Evolutionary conservation across 2,329 filamentous ascomycete species (phyloP), one percentile per base, ranked within the genome.

Genomic region (Macrophomina tecta): DNA sequence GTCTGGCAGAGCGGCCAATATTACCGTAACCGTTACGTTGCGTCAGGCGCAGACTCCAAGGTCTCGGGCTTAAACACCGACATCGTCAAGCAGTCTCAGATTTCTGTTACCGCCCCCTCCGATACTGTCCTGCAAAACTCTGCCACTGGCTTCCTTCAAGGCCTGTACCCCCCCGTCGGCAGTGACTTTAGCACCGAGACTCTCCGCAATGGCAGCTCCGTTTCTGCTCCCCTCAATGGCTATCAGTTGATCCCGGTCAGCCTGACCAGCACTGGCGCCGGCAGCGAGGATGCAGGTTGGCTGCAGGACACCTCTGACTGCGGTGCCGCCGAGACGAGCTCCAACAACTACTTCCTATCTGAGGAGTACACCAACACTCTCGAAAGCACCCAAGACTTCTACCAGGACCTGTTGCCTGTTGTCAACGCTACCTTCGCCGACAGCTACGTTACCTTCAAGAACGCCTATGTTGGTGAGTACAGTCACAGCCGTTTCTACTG

Each of bases 191-290:
- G 84, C 9, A 79, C 83, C 42, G 84, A 91, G 79, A 87, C 82
- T 2, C 85, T 97, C 48, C 87, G 87, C 72, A 93, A 97, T 77
- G 90, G 90, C 60, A 86, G 86, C 28, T 82, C 79, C 4, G 82
- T 94, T 12, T 81, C 87, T 67, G 82, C 88, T 1, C 93, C 94
- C 0, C 80, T 97, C 74, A 83, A 87, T 68, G 93, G 93, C 32
- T 97, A 93, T 76, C 94, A 97, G 79, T 87, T 95, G 69, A 90
- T 97, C 71, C 91, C 92, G 18, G 83, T 97, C 65, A 86, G 89
- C 68, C 81, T 86, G 3, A 83, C 91, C 34, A 77, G 82, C 2
- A 83, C 82, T 2, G 87, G 87, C 76, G 65, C 67, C 81, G 89
- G 89, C 65, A 84, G 83, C 65, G 86, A 86, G 74, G 81, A 87